phyloP scores from a whole-genome alignment of 2,329 filamentous ascomycete genomes.

The Xylaria polymorpha region DNA sequence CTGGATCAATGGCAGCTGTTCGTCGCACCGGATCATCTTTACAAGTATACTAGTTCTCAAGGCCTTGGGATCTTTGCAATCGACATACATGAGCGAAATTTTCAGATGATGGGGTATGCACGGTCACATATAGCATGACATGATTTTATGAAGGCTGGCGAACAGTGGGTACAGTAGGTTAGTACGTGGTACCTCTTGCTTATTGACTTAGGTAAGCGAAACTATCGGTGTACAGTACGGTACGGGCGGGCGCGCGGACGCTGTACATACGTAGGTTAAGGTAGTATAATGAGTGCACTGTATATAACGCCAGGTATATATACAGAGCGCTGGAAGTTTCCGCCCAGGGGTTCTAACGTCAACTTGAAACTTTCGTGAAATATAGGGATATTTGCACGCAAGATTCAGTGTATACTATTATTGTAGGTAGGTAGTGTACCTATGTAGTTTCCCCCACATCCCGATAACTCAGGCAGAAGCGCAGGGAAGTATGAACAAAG shows the following conservation, averaged over 20 bases:
- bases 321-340: neutral
- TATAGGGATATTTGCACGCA: neutral
- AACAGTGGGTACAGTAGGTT: neutral
- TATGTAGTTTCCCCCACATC: slow-evolving; percentile 9
- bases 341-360: neutral
- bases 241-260: too few relatives aligned
- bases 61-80: neutral
- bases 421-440: too few relatives aligned
- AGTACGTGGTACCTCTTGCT: neutral
- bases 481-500: neutral
- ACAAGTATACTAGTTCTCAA: neutral
- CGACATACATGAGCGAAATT: neutral
- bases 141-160: neutral
- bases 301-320: neutral
- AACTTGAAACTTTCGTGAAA: slow-evolving; percentile 5
- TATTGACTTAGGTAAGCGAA: neutral
- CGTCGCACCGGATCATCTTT: neutral
- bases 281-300: neutral
- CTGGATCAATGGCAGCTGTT: neutral
- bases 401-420: neutral
- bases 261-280: neutral
- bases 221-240: neutral
- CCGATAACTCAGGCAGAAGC: neutral
- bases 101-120: neutral
- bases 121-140: neutral